phyloP scores from a whole-genome alignment of 768 basidiomycete genomes.

The Russula brevipes region DNA sequence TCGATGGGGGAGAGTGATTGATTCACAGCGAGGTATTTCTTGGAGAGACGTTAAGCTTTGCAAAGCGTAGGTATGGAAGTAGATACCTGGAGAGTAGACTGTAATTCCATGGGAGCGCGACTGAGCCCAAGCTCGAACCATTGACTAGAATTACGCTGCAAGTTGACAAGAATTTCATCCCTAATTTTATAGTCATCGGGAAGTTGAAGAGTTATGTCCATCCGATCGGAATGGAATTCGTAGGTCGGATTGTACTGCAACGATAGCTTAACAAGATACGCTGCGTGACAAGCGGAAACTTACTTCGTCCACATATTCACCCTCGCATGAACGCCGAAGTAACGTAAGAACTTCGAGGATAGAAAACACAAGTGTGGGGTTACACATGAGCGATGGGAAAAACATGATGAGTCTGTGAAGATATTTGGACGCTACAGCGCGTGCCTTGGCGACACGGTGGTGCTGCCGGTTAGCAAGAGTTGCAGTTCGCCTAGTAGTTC shows the following conservation, averaged over 20 bases:
- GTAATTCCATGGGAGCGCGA: slow-evolving; percentile 87
- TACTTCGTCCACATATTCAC: slow-evolving; percentile 89
- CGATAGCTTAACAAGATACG: not conserved
- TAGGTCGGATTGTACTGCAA: slow-evolving; percentile 81
- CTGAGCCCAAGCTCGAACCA: slow-evolving; percentile 89
- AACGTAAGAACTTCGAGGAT: slow-evolving; percentile 90
- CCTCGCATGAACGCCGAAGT: slow-evolving; percentile 80
- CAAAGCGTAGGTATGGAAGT: not conserved
- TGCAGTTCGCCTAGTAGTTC: slow-evolving; percentile 69
- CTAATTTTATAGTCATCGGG: slow-evolving; percentile 83
- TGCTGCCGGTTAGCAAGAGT: slow-evolving; percentile 68
- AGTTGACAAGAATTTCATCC: slow-evolving; percentile 72
- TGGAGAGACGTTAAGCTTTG: slow-evolving; percentile 3
- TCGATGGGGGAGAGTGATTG: slow-evolving; percentile 65
- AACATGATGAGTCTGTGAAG: slow-evolving; percentile 80
- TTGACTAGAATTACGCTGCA: slow-evolving; percentile 65
- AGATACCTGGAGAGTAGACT: slow-evolving; percentile 84
- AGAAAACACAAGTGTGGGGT: slow-evolving; percentile 77
- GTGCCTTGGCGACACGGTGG: slow-evolving; percentile 78
- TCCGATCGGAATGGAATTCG: slow-evolving; percentile 75
- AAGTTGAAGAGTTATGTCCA: slow-evolving; percentile 68
- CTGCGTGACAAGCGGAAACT: slow-evolving; percentile 20
- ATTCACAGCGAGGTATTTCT: slow-evolving; percentile 86
- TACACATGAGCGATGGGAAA: slow-evolving; percentile 94
- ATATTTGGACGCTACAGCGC: slow-evolving; percentile 78